phyloP scores from a whole-genome alignment of 129 eudicot genomes.

The Rutidosis leptorrhynchoides region DNA sequence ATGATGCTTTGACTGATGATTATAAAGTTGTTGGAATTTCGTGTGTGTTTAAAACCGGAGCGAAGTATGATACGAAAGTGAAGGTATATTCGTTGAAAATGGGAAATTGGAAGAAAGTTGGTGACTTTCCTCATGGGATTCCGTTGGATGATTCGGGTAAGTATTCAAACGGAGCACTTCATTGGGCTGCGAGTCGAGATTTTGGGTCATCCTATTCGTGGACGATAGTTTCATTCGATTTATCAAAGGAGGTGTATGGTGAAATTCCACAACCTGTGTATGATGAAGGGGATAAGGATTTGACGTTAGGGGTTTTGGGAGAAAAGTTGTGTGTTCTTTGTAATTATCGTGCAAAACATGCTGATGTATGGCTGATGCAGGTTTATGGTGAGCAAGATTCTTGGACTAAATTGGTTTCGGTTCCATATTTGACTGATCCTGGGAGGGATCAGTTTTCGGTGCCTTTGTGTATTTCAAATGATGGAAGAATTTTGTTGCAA shows the following conservation, averaged over 20 bases:
- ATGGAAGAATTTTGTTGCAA: constrained; percentile 45
- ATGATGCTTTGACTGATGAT: constrained; percentile 43
- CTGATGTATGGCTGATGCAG: constrained; percentile 66
- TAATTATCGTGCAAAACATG: constrained; percentile 20
- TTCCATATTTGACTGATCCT: constrained; percentile 41
- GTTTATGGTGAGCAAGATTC: constrained; percentile 64
- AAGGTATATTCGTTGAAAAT: constrained; percentile 40
- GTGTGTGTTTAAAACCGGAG: constrained; percentile 23
- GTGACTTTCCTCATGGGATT: constrained; percentile 34
- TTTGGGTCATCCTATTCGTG: constrained; percentile 15
- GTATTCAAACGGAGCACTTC: constrained; percentile 49
- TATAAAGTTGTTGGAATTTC: constrained; percentile 55
- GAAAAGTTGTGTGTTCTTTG: constrained; percentile 47
- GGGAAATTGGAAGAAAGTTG: constrained; percentile 48
- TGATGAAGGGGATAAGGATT: constrained; percentile 40
- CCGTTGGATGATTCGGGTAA: constrained; percentile 40
- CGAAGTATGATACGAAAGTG: constrained; percentile 32
- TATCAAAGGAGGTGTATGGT: constrained; percentile 36
- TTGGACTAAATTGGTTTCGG: constrained; percentile 55
- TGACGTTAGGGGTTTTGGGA: constrained; percentile 38
- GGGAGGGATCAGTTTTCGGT: constrained; percentile 24
- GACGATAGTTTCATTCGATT: constrained; percentile 48
- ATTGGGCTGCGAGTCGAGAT: constrained; percentile 45
- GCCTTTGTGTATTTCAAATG: constrained; percentile 37
- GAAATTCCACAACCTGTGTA: constrained; percentile 42